Conservation (phyloP, 2,329 filamentous ascomycete species). For the Neofusicoccum ribis region DNA sequence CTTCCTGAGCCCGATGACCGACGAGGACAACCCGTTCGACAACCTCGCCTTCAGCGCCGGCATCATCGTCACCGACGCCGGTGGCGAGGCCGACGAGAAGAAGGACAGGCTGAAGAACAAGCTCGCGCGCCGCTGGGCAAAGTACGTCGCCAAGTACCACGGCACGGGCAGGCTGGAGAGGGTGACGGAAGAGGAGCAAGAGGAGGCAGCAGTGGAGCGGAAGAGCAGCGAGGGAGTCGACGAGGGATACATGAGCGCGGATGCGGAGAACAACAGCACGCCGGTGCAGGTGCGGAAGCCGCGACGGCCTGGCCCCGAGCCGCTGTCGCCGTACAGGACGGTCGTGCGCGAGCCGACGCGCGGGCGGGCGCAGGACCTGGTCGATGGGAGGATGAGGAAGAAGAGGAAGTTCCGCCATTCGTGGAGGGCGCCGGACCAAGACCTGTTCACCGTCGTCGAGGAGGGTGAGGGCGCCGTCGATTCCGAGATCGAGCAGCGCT, state of each 20-base stretch:
- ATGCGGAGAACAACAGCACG: not conserved
- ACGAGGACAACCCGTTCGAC: constrained; percentile 36
- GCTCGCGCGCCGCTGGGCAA: constrained; percentile 42
- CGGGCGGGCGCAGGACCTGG: constrained; percentile 39
- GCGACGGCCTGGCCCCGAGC: not conserved
- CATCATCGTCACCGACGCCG: constrained; percentile 35
- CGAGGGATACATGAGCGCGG: constrained; percentile 21
- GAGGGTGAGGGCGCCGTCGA: constrained; percentile 36
- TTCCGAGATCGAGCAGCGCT: constrained; percentile 19
- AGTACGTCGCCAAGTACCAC: constrained; percentile 40
- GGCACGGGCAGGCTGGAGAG: constrained; percentile 20
- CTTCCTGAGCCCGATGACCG: constrained; percentile 43
- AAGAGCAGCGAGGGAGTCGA: constrained; percentile 24
- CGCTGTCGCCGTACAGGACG: constrained; percentile 23
- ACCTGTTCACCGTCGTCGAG: constrained; percentile 45
- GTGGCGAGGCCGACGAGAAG: constrained; percentile 27
- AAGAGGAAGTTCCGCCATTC: constrained; percentile 34
- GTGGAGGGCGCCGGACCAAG: constrained; percentile 43
- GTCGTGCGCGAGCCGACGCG: constrained; percentile 35
- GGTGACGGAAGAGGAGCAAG: not conserved
- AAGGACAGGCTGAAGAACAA: constrained; percentile 40
- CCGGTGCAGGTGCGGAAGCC: constrained; percentile 10
- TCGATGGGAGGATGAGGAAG: constrained; percentile 26
- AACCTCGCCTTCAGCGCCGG: constrained; percentile 39
- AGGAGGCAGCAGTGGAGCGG: constrained; percentile 29